These are phyloP conservation scores for Candida quercuum DNA, from an alignment of 805 yeast species.

Conservation along the genomic window DNA sequence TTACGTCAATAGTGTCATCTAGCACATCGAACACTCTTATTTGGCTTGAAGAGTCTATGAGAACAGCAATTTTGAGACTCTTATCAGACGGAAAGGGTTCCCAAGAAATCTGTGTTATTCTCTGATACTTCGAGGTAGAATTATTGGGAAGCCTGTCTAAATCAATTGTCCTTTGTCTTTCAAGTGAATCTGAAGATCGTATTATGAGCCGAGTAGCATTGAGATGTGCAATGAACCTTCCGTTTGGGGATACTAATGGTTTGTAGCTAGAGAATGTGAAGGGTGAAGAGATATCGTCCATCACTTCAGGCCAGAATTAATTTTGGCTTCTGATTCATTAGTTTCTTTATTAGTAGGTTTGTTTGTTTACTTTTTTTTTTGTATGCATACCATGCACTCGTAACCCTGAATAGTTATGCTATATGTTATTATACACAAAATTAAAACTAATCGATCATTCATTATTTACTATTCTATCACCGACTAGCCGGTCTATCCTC, in stretches of 20 bases:
- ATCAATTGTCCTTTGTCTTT: conserved; percentile 5
- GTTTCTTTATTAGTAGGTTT: background rate
- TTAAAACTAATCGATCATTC: too few relatives aligned
- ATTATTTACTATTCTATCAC: too few relatives aligned
- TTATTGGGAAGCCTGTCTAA: background rate
- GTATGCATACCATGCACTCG: too few relatives aligned
- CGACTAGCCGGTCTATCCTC: too few relatives aligned
- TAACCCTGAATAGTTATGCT: too few relatives aligned
- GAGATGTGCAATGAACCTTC: conserved; percentile 10
- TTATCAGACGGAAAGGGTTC: conserved; percentile 8
- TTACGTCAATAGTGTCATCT: conserved; percentile 9
- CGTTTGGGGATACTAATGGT: conserved; percentile 13
- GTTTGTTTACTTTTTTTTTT: background rate
- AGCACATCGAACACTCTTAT: conserved; percentile 10
- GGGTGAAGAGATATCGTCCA: conserved; percentile 9
- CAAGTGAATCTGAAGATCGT: conserved; percentile 9
- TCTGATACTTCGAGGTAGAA: background rate
- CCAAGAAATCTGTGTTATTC: conserved; percentile 15
- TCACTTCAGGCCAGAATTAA: conserved; percentile 6
- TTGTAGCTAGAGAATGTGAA: conserved; percentile 7
- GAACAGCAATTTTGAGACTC: conserved; percentile 10
- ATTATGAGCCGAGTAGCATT: conserved; percentile 11
- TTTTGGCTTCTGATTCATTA: background rate
- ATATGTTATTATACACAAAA: too few relatives aligned
- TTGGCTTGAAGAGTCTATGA: conserved; percentile 4